These are phyloP conservation scores for Umbilicaria muhlenbergii DNA, from an alignment of 495 filamentous ascomycete genomes.

Conservation along the genomic window DNA sequence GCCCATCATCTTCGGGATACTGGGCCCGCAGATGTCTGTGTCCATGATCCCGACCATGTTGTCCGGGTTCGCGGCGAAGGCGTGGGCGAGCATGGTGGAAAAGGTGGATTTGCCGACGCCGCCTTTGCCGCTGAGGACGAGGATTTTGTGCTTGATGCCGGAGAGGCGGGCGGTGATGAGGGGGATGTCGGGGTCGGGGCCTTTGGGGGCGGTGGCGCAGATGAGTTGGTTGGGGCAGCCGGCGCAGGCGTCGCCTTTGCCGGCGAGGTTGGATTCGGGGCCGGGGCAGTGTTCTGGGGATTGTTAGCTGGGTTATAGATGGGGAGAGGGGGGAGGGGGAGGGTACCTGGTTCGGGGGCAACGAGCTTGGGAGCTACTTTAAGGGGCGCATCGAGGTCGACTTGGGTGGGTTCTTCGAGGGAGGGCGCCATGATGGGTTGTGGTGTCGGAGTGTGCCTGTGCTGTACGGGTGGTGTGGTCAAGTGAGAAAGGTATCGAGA, in stretches of 20 bases:
- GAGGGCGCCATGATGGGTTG: conserved; percentile 44
- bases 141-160: conserved; percentile 73
- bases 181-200: conserved; percentile 86
- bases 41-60: conserved; percentile 85
- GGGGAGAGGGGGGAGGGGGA: not conserved
- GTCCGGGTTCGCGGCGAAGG: conserved; percentile 62
- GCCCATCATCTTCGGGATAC: conserved; percentile 96
- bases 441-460: not conserved
- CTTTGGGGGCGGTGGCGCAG: conserved; percentile 86
- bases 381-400: conserved; percentile 52
- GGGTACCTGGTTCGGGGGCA: conserved; percentile 70
- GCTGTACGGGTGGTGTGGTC: no score
- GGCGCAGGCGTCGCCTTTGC: conserved; percentile 74
- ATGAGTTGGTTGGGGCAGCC: conserved; percentile 93
- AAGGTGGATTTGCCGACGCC: conserved; percentile 95
- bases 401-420: conserved; percentile 48
- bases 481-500: no score
- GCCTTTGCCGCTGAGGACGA: conserved; percentile 87
- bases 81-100: conserved; percentile 69
- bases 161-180: conserved; percentile 72
- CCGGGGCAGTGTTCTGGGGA: conserved; percentile 77
- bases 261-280: conserved; percentile 74
- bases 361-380: conserved; percentile 65
- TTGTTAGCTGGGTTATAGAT: not conserved
- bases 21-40: conserved; percentile 89